Base-by-base conservation (phyloP, 2,329 filamentous ascomycete genomes). In the Fragosphaeria purpurea region DNA sequence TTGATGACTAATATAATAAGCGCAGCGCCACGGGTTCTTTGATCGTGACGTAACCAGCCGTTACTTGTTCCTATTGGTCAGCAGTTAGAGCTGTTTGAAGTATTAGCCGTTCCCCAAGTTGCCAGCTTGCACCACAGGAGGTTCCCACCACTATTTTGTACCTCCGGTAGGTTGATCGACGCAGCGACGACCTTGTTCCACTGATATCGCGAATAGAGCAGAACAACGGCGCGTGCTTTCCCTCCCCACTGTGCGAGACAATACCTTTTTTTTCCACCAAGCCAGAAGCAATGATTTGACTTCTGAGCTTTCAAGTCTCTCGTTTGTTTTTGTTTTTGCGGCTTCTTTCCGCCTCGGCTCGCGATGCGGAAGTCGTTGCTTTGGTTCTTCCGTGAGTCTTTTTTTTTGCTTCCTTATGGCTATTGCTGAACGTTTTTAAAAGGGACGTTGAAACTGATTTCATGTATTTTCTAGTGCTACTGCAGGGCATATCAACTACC, bases 341-440 rank as follows among this genome's bases (percentile, higher is more conserved):
- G 12, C 8, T 11, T 44, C 42, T 35, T 31, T 10, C 33, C 22
- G 5, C 13, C 46, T 12, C 11, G 30, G 30, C 41, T 8, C 44
- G 35, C n/a, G 9, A 58, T 58, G 56, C 48, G 55, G 40, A 52
- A 47, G 13, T 47, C 52, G 10, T 34, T 53, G 5, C 44, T 58
- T 10, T 58, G 55, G 48, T 9, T 53, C 39, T 33, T 53, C 48
- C 46, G 56, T 58, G 44, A 22, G 56, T 53, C 6, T 30, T 31
- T 10, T 32, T 12, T 7, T 4, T 34, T 39, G 9, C 38, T 9
- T 37, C 35, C 7, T 22, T 22, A 22, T 22, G 22, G 22, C 22
- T 22, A 3, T 22, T 3, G 22, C 22, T 22, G 22, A 22, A 22
- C 22, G 22, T 22, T 22, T 22, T 22, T 22, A 22, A 22, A 22